Percentiles rank a stretch among this genome's conserved stretches.
These are phyloP conservation scores for Potentilla sterilis DNA, from an alignment of 306 rosid genomes.

Conservation along the genomic window DNA sequence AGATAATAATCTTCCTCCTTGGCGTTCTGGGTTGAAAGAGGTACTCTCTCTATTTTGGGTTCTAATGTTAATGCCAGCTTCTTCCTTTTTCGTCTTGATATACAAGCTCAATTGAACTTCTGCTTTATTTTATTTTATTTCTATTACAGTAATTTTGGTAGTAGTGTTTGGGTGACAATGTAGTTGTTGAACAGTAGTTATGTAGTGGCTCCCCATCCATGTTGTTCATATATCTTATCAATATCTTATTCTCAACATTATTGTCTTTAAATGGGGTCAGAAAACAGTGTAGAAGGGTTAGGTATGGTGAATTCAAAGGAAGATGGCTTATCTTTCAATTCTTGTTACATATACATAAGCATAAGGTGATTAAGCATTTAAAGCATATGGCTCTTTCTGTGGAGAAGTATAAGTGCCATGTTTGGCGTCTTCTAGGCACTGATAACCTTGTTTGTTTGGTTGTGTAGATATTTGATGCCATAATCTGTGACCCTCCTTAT, in stretches of 20 bases:
- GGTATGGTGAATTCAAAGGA: background rate
- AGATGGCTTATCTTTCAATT: background rate
- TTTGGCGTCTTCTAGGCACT: background rate
- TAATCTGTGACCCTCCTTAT: slow-evolving; percentile 99
- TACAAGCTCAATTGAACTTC: background rate
- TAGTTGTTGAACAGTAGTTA: background rate
- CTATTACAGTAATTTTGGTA: background rate
- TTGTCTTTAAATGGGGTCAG: background rate
- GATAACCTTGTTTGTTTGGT: slow-evolving; percentile 6
- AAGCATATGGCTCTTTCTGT: background rate
- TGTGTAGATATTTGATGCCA: slow-evolving; percentile 73
- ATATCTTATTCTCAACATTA: background rate
- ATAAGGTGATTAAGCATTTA: background rate
- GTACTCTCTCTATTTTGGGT: slow-evolving; percentile 31
- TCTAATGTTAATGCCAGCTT: background rate
- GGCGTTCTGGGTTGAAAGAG: slow-evolving; percentile 92
- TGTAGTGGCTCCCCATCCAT: background rate
- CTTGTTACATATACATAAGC: background rate
- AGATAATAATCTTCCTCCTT: slow-evolving; percentile 94
- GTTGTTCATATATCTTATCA: background rate
- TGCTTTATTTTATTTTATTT: background rate
- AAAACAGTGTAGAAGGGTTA: background rate
- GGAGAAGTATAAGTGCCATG: background rate
- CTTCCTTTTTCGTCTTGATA: background rate
- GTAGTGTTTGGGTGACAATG: background rate